A percentile compares a stretch with the other conserved stretches of the same genome.
Conservation (phyloP, 805 yeast genomes). For the Pichia heedii region DNA sequence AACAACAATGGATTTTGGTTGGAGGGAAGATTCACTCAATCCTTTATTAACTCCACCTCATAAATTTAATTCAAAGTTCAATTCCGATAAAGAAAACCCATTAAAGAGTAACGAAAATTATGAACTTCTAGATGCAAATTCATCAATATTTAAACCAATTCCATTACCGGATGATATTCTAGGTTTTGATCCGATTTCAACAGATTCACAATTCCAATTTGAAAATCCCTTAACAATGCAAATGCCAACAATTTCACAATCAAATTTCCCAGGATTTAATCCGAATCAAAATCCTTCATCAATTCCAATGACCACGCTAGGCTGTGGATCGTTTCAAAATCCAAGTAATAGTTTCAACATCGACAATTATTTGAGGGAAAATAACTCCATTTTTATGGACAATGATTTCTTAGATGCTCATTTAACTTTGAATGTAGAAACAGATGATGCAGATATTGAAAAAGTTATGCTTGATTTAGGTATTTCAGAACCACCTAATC, state of each 20-base stretch:
- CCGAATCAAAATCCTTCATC: slow-evolving; percentile 13
- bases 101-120: slow-evolving; percentile 15
- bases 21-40: slow-evolving; percentile 7
- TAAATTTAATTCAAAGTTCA: background rate
- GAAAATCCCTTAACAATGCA: slow-evolving; percentile 8
- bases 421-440: background rate
- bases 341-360: slow-evolving; percentile 2
- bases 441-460: slow-evolving; percentile 21
- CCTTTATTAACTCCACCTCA: slow-evolving; percentile 3
- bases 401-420: slow-evolving; percentile 4
- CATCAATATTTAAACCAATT: slow-evolving; percentile 25
- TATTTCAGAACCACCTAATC: slow-evolving; percentile 25
- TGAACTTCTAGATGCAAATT: slow-evolving; percentile 19
- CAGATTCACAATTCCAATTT: background rate
- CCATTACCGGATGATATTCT: slow-evolving; percentile 50
- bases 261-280: background rate
- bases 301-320: slow-evolving; percentile 22
- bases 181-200: slow-evolving; percentile 23
- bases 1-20: slow-evolving; percentile 4
- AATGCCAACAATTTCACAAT: background rate
- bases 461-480: slow-evolving; percentile 24
- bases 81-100: background rate
- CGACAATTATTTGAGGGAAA: slow-evolving; percentile 1
- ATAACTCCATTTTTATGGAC: background rate
- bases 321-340: background rate